Base-by-base conservation (phyloP, 2,329 filamentous ascomycete genomes). In the Verruconis gallopava region DNA sequence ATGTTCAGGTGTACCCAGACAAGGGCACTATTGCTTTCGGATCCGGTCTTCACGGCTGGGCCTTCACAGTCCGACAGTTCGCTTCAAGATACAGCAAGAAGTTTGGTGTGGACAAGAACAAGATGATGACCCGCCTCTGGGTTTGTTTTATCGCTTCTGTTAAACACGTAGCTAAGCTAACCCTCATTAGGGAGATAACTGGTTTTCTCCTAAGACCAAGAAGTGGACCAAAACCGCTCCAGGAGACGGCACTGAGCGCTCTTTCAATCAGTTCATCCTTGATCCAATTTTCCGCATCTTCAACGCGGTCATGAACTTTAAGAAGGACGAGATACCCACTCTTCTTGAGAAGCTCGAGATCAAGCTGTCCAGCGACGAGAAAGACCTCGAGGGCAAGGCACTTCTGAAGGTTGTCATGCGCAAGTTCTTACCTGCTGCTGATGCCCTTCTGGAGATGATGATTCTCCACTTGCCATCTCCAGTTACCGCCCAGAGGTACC, bases 111-210 rank as follows among this genome's bases (percentile, higher is more conserved):
- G 89, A 98, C 80, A 88, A 88, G 69, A 82, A 80, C 74, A 96
- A 96, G 85, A 95, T 98, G 91, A 94, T 96, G 84, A 85, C 95
- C 75, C 86, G 91, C 81, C 85, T 98, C 56, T 98, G 91, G 91
- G 80, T 85, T 69, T 67, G 77, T 60, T 48, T 1, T 28, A 6
- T 32, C 21, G 15, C 18, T 12, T 15, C 17, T 22, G 4, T 9
- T 14, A 18, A 21, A 11, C 17, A 13, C 15, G 9, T 17, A 21
- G 35, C 12, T 4, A 33, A 33, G 21, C 14, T 28, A 25, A 34
- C 2, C 19, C 37, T 40, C 45, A 14, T 48, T 42, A 74, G 71
- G 91, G 91, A 55, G 91, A 98, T 80, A 95, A 86, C 78, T 98
- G 77, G 79, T 98, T 98, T 84, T 96, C 98, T 79, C 85, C 91